Conservation (phyloP, 1,284 basidiomycete genomes). For the Leccinum solheimii region DNA sequence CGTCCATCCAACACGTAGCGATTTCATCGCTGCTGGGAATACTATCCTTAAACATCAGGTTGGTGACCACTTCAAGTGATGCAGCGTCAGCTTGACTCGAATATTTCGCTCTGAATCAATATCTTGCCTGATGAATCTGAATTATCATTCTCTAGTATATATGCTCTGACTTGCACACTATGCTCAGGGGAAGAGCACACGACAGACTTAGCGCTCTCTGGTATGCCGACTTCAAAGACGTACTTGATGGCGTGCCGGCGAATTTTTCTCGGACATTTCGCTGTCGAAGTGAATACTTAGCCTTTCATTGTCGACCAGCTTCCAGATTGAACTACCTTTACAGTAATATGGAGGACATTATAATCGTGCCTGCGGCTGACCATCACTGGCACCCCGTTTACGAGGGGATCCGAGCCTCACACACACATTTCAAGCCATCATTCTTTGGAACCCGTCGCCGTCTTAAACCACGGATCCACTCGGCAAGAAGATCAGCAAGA, state of each 20-base stretch:
- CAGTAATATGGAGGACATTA: neutral
- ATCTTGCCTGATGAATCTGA: neutral
- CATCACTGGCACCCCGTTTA: conserved; percentile 7
- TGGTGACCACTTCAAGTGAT: neutral
- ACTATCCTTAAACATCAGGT: neutral
- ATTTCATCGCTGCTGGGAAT: neutral
- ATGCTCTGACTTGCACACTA: neutral
- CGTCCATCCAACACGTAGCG: neutral
- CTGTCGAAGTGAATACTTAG: neutral
- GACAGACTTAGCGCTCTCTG: no score
- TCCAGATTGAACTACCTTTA: neutral
- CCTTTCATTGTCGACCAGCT: neutral
- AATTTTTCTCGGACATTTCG: neutral
- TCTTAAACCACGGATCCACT: neutral
- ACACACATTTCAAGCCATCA: neutral
- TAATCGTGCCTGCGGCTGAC: conserved; percentile 6
- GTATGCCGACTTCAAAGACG: no score
- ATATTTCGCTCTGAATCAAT: neutral
- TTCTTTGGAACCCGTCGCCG: neutral
- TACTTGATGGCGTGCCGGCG: neutral
- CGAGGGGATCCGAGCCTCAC: neutral
- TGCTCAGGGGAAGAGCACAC: neutral
- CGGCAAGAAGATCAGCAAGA: neutral
- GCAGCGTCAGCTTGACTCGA: neutral
- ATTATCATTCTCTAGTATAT: neutral